Evolutionary conservation across 805 yeast genomes (phyloP), one percentile per base, ranked within the genome.

Genomic region (Yamadazyma laniorum): DNA sequence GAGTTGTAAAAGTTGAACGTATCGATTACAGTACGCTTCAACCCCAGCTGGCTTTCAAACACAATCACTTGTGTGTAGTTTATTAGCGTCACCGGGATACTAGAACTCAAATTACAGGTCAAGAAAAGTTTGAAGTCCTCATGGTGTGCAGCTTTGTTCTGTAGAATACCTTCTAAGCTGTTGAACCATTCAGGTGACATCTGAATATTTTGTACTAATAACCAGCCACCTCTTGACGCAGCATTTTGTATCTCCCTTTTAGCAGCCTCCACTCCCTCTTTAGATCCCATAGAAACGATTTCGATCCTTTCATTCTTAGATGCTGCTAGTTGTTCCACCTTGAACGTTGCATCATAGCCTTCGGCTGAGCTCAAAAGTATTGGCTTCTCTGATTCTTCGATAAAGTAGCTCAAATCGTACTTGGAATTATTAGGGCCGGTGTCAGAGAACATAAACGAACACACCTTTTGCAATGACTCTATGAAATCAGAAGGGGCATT

Each of bases 191-290:
- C 56, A 1, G 74, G 63, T 0, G 93, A 77, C 70, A 84, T 73
- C 42, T 91, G 96, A 9, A 86, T 65, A 52, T 90, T 90, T 53
- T 91, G 95, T 21, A 91, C 58, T 19, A 90, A 50, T 0, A 91
- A 57, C 96, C 96, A 88, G 1, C 56, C 50, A 0, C 86, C 88
- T 1, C 53, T 52, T n/a, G 54, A 60, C 1, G 70, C 52, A 6
- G 87, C 60, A 17, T 23, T 14, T 35, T 38, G 29, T 3, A 43
- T 9, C n/a, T 77, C 76, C 34, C 65, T 60, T 16, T 74, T 75
- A 0, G 91, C 90, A 1, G 37, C 4, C 3, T 65, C 72, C 2
- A 67, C 56, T 7, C 85, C 82, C 56, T 87, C 95, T 17, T 57
- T 53, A 0, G 95, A 77, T 0, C 96, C 97, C 76, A 90, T 69